Conservation (phyloP, 2,329 filamentous ascomycete species). For the Stromatinia cepivora region DNA sequence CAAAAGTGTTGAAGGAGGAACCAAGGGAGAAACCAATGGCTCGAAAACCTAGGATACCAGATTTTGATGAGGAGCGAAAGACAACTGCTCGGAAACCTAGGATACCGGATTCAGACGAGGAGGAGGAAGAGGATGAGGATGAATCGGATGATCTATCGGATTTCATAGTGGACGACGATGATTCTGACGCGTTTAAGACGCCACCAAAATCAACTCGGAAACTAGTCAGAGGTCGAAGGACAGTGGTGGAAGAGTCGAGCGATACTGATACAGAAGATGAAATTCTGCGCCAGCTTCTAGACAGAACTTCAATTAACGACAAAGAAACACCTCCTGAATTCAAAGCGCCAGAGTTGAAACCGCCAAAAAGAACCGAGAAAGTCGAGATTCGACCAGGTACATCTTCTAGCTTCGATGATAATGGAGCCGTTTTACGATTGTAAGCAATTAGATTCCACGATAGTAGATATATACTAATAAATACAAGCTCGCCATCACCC, state of each 20-base stretch:
- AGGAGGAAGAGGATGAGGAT: conserved; percentile 5
- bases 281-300: conserved; percentile 11
- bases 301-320: conserved; percentile 22
- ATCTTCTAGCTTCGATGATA: conserved; percentile 19
- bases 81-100: neutral
- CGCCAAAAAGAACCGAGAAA: conserved; percentile 12
- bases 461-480: conserved; percentile 14
- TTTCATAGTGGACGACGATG: conserved; percentile 38
- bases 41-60: neutral
- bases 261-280: conserved; percentile 25
- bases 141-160: conserved; percentile 35
- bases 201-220: conserved; percentile 34
- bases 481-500: conserved; percentile 33
- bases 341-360: conserved; percentile 24
- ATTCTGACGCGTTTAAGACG: conserved; percentile 29
- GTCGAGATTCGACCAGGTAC: conserved; percentile 19
- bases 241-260: conserved; percentile 26
- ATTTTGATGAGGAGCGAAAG: neutral
- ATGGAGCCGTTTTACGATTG: conserved; percentile 21
- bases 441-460: neutral
- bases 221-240: conserved; percentile 33
- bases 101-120: neutral
- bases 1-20: conserved; percentile 11
- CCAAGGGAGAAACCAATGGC: neutral
- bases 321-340: conserved; percentile 8